Percentiles rank a stretch among this genome's conserved stretches.
These are phyloP conservation scores for Penicillium roqueforti DNA, from an alignment of 495 filamentous ascomycete species.

Conservation along the genomic window DNA sequence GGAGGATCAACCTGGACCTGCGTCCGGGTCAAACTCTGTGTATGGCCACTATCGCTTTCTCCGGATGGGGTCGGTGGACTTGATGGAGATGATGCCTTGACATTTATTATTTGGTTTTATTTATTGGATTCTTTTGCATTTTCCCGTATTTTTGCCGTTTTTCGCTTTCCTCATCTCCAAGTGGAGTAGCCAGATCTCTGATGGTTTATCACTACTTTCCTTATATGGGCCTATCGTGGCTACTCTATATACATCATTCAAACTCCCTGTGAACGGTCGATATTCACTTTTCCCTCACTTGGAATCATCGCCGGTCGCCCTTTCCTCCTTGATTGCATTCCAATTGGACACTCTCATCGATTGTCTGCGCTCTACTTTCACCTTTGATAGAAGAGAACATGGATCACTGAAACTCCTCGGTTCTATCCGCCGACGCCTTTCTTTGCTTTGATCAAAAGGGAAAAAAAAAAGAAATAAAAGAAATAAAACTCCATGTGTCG, in stretches of 20 bases:
- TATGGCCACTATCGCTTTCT: conserved; percentile 33
- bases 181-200: conserved; percentile 14
- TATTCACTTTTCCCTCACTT: conserved; percentile 15
- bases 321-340: conserved; percentile 11
- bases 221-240: conserved; percentile 33
- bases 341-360: conserved; percentile 16
- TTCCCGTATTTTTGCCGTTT: conserved; percentile 10
- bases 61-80: conserved; percentile 35
- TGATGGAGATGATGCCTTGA: conserved; percentile 43
- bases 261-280: conserved; percentile 14
- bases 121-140: conserved; percentile 16
- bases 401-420: conserved; percentile 10
- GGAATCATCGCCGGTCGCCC: background rate
- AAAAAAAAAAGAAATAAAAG: background rate
- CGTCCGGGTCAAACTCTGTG: conserved; percentile 46
- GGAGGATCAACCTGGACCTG: conserved; percentile 49
- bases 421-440: conserved; percentile 3
- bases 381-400: conserved; percentile 7
- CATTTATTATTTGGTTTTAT: conserved; percentile 23
- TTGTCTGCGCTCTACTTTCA: background rate
- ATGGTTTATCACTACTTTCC: conserved; percentile 33
- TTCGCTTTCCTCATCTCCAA: conserved; percentile 1
- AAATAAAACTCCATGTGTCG: conserved; percentile 22
- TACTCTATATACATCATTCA: conserved; percentile 30
- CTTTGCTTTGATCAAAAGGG: conserved; percentile 3